Evolutionary conservation across 139 green algal species (phyloP).

Genomic region (Tetradesmus lagerheimii): DNA sequence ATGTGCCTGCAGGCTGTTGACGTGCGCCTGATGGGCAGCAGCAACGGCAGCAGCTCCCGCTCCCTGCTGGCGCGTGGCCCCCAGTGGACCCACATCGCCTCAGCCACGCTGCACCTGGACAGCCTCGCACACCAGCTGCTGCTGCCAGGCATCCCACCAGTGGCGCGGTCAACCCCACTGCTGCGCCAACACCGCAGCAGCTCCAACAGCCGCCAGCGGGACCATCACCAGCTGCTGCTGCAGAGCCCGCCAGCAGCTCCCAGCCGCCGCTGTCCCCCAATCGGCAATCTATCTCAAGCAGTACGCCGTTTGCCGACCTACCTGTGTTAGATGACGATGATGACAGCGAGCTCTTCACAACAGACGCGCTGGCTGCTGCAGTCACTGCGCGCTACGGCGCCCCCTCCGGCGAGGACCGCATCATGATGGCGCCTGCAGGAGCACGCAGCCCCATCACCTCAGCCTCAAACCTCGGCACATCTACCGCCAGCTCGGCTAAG

Average conservation of each 20-base stretch:
- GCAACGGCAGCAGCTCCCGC: not conserved
- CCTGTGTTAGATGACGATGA: not conserved
- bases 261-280: not conserved
- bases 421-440: not conserved
- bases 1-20: constrained; percentile 4
- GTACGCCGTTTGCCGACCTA: not conserved
- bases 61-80: not conserved
- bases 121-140: constrained; percentile 26
- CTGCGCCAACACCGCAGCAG: not conserved
- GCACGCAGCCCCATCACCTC: not conserved
- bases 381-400: not conserved
- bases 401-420: not conserved
- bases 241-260: not conserved
- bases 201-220: not conserved
- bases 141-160: constrained; percentile 13
- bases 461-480: not conserved
- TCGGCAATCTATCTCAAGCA: not conserved
- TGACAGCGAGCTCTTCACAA: not conserved
- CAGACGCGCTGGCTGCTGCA: constrained; percentile 15
- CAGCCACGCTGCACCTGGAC: constrained; percentile 20
- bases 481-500: not conserved
- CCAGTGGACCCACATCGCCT: not conserved
- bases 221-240: not conserved
- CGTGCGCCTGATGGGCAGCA: constrained; percentile 17
- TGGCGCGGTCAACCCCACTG: not conserved